Evolutionary conservation across 1,139 yeast genomes (phyloP), one percentile per base, ranked within the genome.

Genomic region (Zygosaccharomyces pseudobailii): DNA sequence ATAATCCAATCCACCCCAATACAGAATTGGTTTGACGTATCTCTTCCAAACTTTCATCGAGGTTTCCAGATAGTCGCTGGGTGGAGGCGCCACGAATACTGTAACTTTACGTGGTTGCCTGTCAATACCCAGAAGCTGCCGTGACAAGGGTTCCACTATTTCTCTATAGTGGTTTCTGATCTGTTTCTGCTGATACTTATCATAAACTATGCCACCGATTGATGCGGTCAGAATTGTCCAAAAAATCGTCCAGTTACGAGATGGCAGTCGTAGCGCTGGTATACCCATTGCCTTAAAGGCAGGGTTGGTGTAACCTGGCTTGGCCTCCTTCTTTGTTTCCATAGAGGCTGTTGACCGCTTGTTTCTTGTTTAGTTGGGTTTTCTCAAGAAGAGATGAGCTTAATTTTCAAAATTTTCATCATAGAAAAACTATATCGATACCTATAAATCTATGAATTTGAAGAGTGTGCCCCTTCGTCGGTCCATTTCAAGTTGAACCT

Each of bases 71-170:
- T 82, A 88, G 65, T 92, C 97, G 57, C 88, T 87, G 13, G 99
- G 98, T 10, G 97, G 97, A 13, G 98, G 98, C 0, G 96, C 95
- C 50, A 90, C 77, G 62, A 83, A 90, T 1, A 94, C 81, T 1
- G 88, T 82, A 46, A 94, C 72, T 58, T 83, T 87, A 45, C 98
- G 75, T 1, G 96, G 90, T 30, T 78, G 62, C 49, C 72, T 65
- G 46, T 74, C 69, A 3, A 74, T 66, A 32, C 78, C 74, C 43
- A 81, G 62, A 1, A 76, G 73, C 34, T 70, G 69, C 10, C 73
- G 61, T 7, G 89, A 76, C 44, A 76, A 63, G 7, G 68, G 69
- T 36, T 78, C 68, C 2, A 88, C 94, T 43, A 71, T 63, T 17
- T 73, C 74, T 74, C 86, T 82, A 78, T 87, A 89, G 52, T 76